Percentiles rank a stretch among this genome's conserved stretches.
Conservation (phyloP, 169 alveolate genomes). For the Amoebophrya sp. region DNA sequence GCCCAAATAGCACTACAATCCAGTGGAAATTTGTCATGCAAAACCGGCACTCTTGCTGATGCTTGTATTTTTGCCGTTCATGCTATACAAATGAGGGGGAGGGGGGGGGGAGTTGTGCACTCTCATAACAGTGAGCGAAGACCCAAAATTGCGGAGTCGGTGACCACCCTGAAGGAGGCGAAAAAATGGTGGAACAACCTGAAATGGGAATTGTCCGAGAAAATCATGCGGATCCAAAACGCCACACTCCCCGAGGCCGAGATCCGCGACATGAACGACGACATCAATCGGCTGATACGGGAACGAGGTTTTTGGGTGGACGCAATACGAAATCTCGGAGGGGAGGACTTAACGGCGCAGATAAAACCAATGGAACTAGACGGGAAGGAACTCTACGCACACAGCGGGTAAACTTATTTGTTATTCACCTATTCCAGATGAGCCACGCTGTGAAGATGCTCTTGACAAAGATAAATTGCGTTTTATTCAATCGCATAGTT, state of each 20-base stretch:
- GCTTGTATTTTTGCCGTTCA: too few relatives aligned
- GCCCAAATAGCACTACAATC: too few relatives aligned
- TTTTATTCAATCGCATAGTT: too few relatives aligned
- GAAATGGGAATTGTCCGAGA: neutral
- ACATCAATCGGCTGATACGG: conserved; percentile 80
- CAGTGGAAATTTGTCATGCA: too few relatives aligned
- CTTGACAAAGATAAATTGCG: too few relatives aligned
- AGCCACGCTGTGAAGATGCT: too few relatives aligned
- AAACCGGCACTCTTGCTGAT: too few relatives aligned
- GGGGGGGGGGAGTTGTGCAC: too few relatives aligned
- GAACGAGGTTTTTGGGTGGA: conserved; percentile 72
- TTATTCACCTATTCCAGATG: conserved; percentile 55
- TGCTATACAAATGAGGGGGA: too few relatives aligned
- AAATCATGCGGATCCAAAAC: conserved; percentile 65
- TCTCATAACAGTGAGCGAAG: too few relatives aligned
- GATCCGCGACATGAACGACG: conserved; percentile 87
- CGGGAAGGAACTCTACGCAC: conserved; percentile 6
- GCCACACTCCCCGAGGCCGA: conserved; percentile 84
- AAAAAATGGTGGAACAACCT: neutral
- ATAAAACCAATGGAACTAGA: neutral
- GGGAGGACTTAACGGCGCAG: conserved; percentile 53
- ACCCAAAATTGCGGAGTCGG: too few relatives aligned
- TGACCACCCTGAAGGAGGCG: neutral
- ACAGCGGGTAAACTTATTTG: neutral
- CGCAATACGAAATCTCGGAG: conserved; percentile 54